Evolutionary conservation across 2,329 filamentous ascomycete genomes (phyloP).

Genomic region (Dothideomycetidae sp.): DNA sequence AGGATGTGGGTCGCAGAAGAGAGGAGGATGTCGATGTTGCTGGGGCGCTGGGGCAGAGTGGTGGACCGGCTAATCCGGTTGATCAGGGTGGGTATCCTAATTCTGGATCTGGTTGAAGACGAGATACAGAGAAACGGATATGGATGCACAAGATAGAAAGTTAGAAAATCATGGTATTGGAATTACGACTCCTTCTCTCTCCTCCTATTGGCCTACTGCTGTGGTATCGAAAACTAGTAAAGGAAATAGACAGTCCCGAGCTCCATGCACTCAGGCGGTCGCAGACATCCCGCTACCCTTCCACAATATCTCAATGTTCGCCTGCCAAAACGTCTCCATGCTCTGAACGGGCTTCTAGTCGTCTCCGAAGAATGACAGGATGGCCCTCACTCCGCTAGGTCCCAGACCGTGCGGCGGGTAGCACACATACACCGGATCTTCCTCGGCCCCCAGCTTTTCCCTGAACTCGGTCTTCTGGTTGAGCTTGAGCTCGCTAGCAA

Average conservation of each 20-base stretch:
- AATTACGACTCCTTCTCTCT: too few relatives aligned
- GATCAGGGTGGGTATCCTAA: slow-evolving; percentile 22
- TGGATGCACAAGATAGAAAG: too few relatives aligned
- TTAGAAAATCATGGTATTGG: too few relatives aligned
- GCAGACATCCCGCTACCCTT: too few relatives aligned
- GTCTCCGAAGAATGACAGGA: slow-evolving; percentile 81
- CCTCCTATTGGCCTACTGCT: too few relatives aligned
- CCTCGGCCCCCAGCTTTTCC: slow-evolving; percentile 73
- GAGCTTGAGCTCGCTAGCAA: slow-evolving; percentile 69
- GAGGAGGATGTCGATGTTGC: slow-evolving; percentile 25
- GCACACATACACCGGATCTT: slow-evolving; percentile 77
- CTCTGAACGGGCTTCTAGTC: slow-evolving; percentile 31
- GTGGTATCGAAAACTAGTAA: too few relatives aligned
- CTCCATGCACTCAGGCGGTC: too few relatives aligned
- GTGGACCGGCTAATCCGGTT: slow-evolving; percentile 30
- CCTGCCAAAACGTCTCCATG: too few relatives aligned
- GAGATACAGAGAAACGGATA: too few relatives aligned
- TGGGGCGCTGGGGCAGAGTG: slow-evolving; percentile 31
- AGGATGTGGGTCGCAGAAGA: slow-evolving; percentile 28
- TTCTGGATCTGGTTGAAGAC: too few relatives aligned
- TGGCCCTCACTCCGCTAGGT: slow-evolving; percentile 65
- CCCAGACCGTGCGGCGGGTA: slow-evolving; percentile 79
- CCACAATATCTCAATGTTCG: too few relatives aligned
- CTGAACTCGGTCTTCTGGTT: slow-evolving; percentile 79
- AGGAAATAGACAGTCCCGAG: too few relatives aligned